Evolutionary conservation across 768 basidiomycete species (phyloP).

Genomic region (Podaxis pistillaris): DNA sequence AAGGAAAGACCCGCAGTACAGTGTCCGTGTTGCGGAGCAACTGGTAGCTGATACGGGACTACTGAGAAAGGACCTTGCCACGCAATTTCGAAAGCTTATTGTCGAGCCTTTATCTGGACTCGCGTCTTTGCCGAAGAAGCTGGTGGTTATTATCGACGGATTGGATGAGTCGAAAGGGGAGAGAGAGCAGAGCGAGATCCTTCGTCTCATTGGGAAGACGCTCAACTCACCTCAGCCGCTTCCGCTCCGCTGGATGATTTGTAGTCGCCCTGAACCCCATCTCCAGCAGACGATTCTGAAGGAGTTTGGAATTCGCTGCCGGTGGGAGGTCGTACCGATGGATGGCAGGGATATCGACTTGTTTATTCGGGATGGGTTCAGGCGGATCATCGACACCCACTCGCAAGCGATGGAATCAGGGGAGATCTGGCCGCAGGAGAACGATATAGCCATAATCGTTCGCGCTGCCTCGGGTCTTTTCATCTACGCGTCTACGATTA

Average conservation of each 20-base stretch:
- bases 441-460: background rate
- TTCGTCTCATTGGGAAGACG: conserved; percentile 8
- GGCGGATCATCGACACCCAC: background rate
- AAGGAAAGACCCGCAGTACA: background rate
- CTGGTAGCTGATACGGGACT: background rate
- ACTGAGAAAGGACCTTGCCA: background rate
- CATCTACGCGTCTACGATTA: background rate
- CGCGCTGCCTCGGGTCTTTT: background rate
- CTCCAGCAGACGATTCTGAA: conserved; percentile 1
- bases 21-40: background rate
- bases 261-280: conserved; percentile 17
- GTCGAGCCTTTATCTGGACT: conserved; percentile 1
- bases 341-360: conserved; percentile 3
- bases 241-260: conserved; percentile 14
- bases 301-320: background rate
- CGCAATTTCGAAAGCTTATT: conserved; percentile 10
- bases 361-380: background rate
- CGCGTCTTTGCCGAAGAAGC: background rate
- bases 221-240: background rate
- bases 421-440: background rate
- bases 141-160: conserved; percentile 15
- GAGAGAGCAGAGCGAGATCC: conserved; percentile 10
- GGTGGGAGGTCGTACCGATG: conserved; percentile 3
- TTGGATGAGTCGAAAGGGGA: conserved; percentile 17
- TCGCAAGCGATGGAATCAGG: background rate